Evolutionary conservation across 208 protist species (phyloP).

Genomic region (Leishmania guyanensis): DNA sequence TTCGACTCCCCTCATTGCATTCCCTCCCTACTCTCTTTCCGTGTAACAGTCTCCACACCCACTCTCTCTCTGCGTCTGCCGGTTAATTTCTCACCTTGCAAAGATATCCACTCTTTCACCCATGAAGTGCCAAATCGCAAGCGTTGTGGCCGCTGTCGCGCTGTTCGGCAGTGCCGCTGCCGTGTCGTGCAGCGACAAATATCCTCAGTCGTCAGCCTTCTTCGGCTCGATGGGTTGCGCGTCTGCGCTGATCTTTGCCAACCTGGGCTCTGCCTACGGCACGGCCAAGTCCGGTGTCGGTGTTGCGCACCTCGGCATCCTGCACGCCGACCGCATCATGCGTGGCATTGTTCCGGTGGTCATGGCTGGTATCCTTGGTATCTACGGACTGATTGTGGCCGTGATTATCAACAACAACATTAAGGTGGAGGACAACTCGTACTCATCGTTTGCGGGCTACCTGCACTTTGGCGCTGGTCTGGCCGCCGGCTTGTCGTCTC

Average conservation of each 20-base stretch:
- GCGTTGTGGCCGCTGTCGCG: constrained; percentile 22
- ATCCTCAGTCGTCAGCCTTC: constrained; percentile 91
- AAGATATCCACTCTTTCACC: constrained; percentile 1
- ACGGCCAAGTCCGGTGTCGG: constrained; percentile 98
- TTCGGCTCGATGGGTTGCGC: constrained; percentile 97
- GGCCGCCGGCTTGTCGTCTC: constrained; percentile 93
- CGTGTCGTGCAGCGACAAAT: constrained; percentile 69
- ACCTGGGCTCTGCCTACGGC: constrained; percentile 98
- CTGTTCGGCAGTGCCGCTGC: constrained; percentile 39
- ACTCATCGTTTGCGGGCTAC: constrained; percentile 77
- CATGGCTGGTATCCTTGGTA: constrained; percentile 98
- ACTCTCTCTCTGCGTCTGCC: constrained; percentile 1
- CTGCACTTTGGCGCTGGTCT: constrained; percentile 92
- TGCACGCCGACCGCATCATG: constrained; percentile 95
- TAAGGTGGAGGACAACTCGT: constrained; percentile 64
- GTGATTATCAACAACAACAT: constrained; percentile 97
- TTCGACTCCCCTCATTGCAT: neutral
- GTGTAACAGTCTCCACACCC: neutral
- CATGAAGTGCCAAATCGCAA: constrained; percentile 29
- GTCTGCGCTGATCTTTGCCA: constrained; percentile 89
- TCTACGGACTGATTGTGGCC: constrained; percentile 99
- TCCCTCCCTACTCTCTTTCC: neutral
- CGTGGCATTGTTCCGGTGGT: constrained; percentile 91
- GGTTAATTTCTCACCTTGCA: constrained; percentile 3
- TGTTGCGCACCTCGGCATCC: constrained; percentile 97